These are phyloP conservation scores for Ophiostoma populinum DNA, from an alignment of 2,329 filamentous ascomycete species.

Conservation along the genomic window DNA sequence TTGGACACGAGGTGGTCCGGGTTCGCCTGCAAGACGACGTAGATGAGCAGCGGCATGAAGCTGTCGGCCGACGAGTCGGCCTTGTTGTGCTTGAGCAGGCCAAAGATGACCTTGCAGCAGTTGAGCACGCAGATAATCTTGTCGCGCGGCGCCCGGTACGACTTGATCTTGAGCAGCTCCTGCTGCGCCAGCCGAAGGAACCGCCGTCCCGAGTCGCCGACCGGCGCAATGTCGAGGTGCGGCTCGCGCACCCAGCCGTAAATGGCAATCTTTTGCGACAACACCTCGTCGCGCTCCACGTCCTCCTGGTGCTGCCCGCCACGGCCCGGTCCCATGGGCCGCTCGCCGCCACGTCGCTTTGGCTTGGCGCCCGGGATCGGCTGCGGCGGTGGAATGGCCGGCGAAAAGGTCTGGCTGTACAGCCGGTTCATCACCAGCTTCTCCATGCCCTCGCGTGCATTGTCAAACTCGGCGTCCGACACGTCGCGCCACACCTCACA, in stretches of 20 bases:
- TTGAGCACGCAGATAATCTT: conserved; percentile 98
- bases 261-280: conserved; percentile 91
- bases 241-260: conserved; percentile 90
- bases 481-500: conserved; percentile 96
- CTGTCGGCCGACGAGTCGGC: conserved; percentile 91
- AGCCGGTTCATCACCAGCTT: conserved; percentile 97
- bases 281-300: conserved; percentile 87
- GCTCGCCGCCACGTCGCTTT: conserved; percentile 50
- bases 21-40: conserved; percentile 85
- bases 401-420: conserved; percentile 91
- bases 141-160: conserved; percentile 88
- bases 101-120: conserved; percentile 98
- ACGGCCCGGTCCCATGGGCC: conserved; percentile 60
- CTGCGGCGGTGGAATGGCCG: conserved; percentile 70
- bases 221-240: conserved; percentile 77
- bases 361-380: conserved; percentile 52
- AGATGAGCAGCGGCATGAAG: conserved; percentile 88
- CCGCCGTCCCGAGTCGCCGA: conserved; percentile 70
- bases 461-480: conserved; percentile 94
- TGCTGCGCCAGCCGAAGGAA: conserved; percentile 84
- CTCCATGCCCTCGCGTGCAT: conserved; percentile 96
- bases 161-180: conserved; percentile 91
- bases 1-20: conserved; percentile 94
- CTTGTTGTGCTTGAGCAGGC: conserved; percentile 78
- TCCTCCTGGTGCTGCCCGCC: conserved; percentile 95